Conservation (phyloP, 2,329 filamentous ascomycete species). For the Balansia obtecta region DNA sequence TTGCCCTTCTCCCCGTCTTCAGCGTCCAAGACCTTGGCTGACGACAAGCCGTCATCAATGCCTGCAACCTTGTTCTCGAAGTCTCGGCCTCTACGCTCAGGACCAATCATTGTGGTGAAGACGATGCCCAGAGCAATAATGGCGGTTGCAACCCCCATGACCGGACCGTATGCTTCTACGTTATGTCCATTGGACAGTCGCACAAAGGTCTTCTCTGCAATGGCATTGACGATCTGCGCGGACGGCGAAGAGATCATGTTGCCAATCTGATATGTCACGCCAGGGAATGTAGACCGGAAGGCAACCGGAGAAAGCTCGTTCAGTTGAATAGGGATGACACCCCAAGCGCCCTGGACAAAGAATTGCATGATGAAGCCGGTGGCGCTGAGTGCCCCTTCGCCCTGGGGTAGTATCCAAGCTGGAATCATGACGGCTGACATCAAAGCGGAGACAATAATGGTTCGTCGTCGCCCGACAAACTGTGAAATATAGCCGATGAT, state of each 20-base stretch:
- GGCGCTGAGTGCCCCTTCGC: slow-evolving; percentile 46
- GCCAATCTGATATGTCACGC: slow-evolving; percentile 60
- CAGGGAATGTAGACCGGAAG: slow-evolving; percentile 59
- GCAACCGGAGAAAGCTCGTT: slow-evolving; percentile 61
- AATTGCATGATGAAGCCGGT: slow-evolving; percentile 59
- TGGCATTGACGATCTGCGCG: slow-evolving; percentile 65
- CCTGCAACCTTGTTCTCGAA: slow-evolving; percentile 48
- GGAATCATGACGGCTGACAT: slow-evolving; percentile 52
- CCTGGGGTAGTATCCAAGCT: slow-evolving; percentile 56
- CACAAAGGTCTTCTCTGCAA: slow-evolving; percentile 51
- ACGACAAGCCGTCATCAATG: slow-evolving; percentile 13
- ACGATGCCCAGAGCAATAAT: slow-evolving; percentile 63
- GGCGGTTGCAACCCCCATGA: slow-evolving; percentile 64
- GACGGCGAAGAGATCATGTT: slow-evolving; percentile 64
- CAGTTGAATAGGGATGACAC: slow-evolving; percentile 59
- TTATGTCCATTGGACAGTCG: slow-evolving; percentile 38
- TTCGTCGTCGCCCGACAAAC: slow-evolving; percentile 59
- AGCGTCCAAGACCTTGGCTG: slow-evolving; percentile 17
- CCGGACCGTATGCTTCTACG: slow-evolving; percentile 60
- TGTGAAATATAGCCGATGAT: slow-evolving; percentile 65
- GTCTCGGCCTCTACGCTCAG: slow-evolving; percentile 58
- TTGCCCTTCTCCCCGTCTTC: slow-evolving; percentile 20
- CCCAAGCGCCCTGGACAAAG: slow-evolving; percentile 54
- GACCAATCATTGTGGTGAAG: slow-evolving; percentile 55
- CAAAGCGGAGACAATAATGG: slow-evolving; percentile 49